Conservation (phyloP, 1,139 yeast genomes). For the Candida freyschussii region DNA sequence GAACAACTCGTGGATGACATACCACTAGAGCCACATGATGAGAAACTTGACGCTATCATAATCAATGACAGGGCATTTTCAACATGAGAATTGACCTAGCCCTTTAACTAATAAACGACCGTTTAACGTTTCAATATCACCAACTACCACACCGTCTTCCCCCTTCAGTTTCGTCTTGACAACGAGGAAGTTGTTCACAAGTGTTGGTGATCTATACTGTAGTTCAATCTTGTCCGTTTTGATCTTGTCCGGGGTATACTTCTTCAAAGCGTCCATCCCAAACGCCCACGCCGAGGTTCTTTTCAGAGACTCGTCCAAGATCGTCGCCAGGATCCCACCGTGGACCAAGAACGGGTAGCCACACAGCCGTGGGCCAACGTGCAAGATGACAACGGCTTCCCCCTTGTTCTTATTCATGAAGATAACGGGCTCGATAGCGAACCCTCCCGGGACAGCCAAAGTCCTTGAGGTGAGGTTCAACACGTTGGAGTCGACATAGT, state of each 20-base stretch:
- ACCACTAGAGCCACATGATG: constrained; percentile 72
- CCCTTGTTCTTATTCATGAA: constrained; percentile 56
- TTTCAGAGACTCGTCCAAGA: constrained; percentile 71
- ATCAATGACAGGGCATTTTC: constrained; percentile 32
- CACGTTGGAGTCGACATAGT: constrained; percentile 44
- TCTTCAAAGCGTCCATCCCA: constrained; percentile 28
- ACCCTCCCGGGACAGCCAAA: constrained; percentile 66
- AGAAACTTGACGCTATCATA: constrained; percentile 55
- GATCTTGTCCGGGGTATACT: constrained; percentile 35
- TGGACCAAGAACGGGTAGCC: constrained; percentile 88
- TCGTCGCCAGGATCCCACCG: constrained; percentile 84
- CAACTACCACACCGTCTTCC: constrained; percentile 36
- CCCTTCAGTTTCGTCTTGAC: constrained; percentile 44
- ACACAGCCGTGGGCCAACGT: constrained; percentile 72
- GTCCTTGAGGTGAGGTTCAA: constrained; percentile 22
- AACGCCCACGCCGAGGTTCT: constrained; percentile 45
- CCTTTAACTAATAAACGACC: constrained; percentile 43
- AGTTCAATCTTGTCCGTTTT: constrained; percentile 38
- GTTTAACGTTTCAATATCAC: constrained; percentile 35
- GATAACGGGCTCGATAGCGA: constrained; percentile 66
- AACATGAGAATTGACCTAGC: constrained; percentile 29
- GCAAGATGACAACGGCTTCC: constrained; percentile 64
- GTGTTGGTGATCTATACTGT: constrained; percentile 66
- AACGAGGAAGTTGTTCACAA: constrained; percentile 75
- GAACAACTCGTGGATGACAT: constrained; percentile 60